Evolutionary conservation across 108 stramenopile genomes (phyloP), one percentile per base, ranked within the genome.

Genomic region (Aurantiochytrium sp.): DNA sequence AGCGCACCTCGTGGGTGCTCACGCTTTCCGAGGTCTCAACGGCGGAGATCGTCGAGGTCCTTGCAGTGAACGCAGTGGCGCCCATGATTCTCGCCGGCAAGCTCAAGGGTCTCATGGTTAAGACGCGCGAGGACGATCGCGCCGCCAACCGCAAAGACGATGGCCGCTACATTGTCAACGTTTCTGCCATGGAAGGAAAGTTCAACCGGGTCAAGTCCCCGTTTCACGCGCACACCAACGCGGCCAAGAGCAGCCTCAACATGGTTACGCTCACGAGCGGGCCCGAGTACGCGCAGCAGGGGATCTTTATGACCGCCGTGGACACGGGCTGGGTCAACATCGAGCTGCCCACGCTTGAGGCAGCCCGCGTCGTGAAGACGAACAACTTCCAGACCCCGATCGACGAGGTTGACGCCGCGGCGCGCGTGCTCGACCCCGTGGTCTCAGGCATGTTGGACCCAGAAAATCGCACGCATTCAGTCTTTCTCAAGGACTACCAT

Each of bases 271-370:
- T 95, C 4, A 97, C 96, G 39, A 93, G 93, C 21, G 94, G 95
- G 4, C 95, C 95, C 87, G 95, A 96, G 88, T 86, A 96, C 86
- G 95, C 95, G 24, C 93, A 92, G 53, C 90, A 91, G 6, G 89
- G 93, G 89, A 94, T 97, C 30, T 97, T 88, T 85, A 97, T 97
- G 96, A 97, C 96, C 68, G 92, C 93, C 34, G 96, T 97, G 21
- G 96, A 97, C 87, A 97, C 96, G 4, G 96, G 96, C 36, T 96
- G 96, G 96, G 95, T 96, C 86, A 96, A 96, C 87, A 95, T 95
- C 87, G 96, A 96, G 90, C 95, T 96, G 92, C 96, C 96, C 41
- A 55, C 95, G 87, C 95, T 95, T 48, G 89, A 89, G 87, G 96
- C 96, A 3, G 90, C 89, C 37, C 94, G 95, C 55, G 96, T 91